These are phyloP conservation scores for Corrigiola litoralis DNA, from an alignment of 179 eudicot genomes.

Conservation along the genomic window DNA sequence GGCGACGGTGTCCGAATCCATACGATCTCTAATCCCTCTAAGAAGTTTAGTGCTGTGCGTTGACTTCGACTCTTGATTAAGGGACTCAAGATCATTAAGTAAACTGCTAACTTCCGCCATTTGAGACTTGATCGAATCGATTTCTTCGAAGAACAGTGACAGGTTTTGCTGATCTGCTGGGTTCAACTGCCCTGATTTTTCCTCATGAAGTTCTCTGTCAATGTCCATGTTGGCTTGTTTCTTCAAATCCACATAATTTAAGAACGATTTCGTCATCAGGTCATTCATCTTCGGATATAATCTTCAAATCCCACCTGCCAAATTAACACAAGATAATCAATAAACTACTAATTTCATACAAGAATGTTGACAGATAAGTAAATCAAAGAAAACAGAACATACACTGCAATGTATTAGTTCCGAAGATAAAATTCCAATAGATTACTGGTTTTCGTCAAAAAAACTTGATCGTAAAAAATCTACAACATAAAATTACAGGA, in stretches of 20 bases:
- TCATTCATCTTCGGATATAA: constrained; percentile 50
- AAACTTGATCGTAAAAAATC: not conserved
- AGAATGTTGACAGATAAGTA: not conserved
- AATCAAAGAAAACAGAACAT: constrained; percentile 14
- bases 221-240: constrained; percentile 54
- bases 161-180: constrained; percentile 44
- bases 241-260: constrained; percentile 74
- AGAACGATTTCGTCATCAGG: constrained; percentile 68
- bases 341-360: not conserved
- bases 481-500: not conserved
- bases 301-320: constrained; percentile 22
- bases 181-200: constrained; percentile 32
- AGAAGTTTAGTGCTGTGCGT: constrained; percentile 46
- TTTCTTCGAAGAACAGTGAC: constrained; percentile 52
- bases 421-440: constrained; percentile 6
- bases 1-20: constrained; percentile 47
- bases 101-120: constrained; percentile 50
- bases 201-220: constrained; percentile 32
- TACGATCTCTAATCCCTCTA: constrained; percentile 49
- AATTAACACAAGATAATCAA: not conserved
- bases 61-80: constrained; percentile 51
- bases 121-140: constrained; percentile 34
- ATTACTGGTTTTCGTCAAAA: constrained; percentile 1
- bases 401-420: not conserved
- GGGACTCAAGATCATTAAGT: constrained; percentile 46